Evolutionary conservation across 1,284 basidiomycete genomes (phyloP), one percentile per base, ranked within the genome.

Genomic region (Moniliophthora roreri): DNA sequence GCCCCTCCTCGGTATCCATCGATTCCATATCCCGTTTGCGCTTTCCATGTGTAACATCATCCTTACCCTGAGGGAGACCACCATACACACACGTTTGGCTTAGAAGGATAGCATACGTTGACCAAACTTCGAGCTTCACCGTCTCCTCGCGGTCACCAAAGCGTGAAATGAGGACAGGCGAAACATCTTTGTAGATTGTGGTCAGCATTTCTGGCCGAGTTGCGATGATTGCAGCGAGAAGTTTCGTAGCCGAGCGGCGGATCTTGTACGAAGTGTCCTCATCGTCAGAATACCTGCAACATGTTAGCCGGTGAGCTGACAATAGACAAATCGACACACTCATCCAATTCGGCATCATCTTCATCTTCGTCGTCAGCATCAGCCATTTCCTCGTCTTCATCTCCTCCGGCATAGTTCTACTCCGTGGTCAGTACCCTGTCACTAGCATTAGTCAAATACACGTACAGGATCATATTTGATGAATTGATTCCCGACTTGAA

Each of bases 261-360:
- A 98, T 94, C 73, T 98, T 98, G 84, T 98, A 99, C 0, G 95
- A 98, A n/a, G 93, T 90, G 66, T 99, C 97, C 66, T 99, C 97
- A 60, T 99, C 96, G 63, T 99, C 96, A 6, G 93, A 94, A 68
- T 98, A 98, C 59, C 91, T 93, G n/a, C n/a, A n/a, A n/a, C n/a
- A n/a, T n/a, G n/a, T n/a, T n/a, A n/a, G n/a, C n/a, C n/a, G n/a
- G n/a, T n/a, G n/a, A n/a, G n/a, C n/a, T n/a, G n/a, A n/a, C n/a
- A n/a, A n/a, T n/a, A n/a, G n/a, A n/a, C n/a, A n/a, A n/a, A n/a
- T n/a, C n/a, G n/a, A n/a, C n/a, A n/a, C n/a, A n/a, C n/a, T 92
- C 91, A 16, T 86, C 80, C 50, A 87, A 89, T 26, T 81, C 88
- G 35, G 85, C 88, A 1, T 93, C 90, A 5, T 92, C 91, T 0